phyloP scores from a whole-genome alignment of 2,329 filamentous ascomycete species.

The Hypoxylon rubiginosum region DNA sequence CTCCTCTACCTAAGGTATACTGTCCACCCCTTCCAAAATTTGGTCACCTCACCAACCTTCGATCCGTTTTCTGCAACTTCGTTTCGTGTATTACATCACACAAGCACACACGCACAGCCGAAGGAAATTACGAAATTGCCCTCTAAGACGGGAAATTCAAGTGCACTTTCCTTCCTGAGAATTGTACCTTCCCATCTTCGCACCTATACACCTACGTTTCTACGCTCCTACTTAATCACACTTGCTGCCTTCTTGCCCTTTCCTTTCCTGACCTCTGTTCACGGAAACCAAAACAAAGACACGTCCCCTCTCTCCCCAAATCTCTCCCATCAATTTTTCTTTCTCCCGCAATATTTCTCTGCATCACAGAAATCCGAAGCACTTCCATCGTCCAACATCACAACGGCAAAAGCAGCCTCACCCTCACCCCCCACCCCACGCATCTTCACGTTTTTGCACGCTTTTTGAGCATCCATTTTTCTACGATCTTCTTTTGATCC shows the following conservation, averaged over 20 bases:
- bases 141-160: slow-evolving; percentile 22
- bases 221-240: slow-evolving; percentile 1
- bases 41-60: slow-evolving; percentile 13
- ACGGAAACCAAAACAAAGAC: slow-evolving; percentile 26
- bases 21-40: slow-evolving; percentile 11
- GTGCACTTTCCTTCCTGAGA: slow-evolving; percentile 24
- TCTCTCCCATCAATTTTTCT: slow-evolving; percentile 26
- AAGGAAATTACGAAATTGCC: slow-evolving; percentile 39
- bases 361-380: slow-evolving; percentile 43
- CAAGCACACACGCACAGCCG: slow-evolving; percentile 33
- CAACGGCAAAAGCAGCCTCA: slow-evolving; percentile 37
- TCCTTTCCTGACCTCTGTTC: slow-evolving; percentile 10
- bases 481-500: slow-evolving; percentile 49
- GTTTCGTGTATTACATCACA: slow-evolving; percentile 41
- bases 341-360: slow-evolving; percentile 34
- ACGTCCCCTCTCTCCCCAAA: slow-evolving; percentile 18
- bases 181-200: not conserved
- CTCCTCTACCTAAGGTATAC: not conserved
- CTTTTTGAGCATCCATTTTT: slow-evolving; percentile 53
- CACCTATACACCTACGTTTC: slow-evolving; percentile 1
- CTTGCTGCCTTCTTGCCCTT: not conserved
- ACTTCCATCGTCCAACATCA: slow-evolving; percentile 47
- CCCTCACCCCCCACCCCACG: no score
- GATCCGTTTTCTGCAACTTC: slow-evolving; percentile 22
- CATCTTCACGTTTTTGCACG: slow-evolving; percentile 49